Base-by-base conservation (phyloP, 129 eudicot genomes). In the Solidago caesia region DNA sequence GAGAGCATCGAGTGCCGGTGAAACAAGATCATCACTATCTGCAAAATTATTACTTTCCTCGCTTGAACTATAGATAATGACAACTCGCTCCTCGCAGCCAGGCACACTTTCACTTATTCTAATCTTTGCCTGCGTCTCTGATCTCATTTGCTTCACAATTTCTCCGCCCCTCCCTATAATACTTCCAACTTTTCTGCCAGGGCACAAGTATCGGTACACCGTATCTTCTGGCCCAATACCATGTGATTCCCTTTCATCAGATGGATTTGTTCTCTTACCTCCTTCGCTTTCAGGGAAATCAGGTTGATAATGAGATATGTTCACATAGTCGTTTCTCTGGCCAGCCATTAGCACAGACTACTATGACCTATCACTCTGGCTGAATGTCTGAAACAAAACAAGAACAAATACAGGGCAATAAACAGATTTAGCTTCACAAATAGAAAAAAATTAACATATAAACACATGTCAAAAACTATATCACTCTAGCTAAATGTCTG, bases 161-260 rank as follows among this genome's bases (percentile, higher is more conserved):
- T 90, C 96, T 46, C 98, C 98, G 13, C 98, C 98, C 55, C 92
- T 83, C 8, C 98, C 98, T 25, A 93, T 90, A 25, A 93, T 88
- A 78, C 96, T 89, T 66, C 98, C 98, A 56, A 90, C 88, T 82
- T 86, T 93, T 59, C 89, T 77, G 57, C 80, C 76, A 42, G 96
- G 96, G 72, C 96, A 93, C 45, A 93, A 72, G 82, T 87, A 90
- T 9, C 98, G 91, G 58, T 80, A 92, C 16, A 92, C 97, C 9
- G 97, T 89, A 80, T 92, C 97, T 4, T 92, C 93, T 42, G 93
- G 66, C 15, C 93, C 96, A 68, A 92, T 92, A 16, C 53, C 56
- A 45, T 87, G 78, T 2, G 83, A 71, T 14, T 92, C 97, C 70
- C 79, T 86, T n/a, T 84, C 94, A 48, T 89, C 97, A 25, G 73